Evolutionary conservation across 2,329 filamentous ascomycete genomes (phyloP).

Genomic region (Pseudogymnoascus sp.): DNA sequence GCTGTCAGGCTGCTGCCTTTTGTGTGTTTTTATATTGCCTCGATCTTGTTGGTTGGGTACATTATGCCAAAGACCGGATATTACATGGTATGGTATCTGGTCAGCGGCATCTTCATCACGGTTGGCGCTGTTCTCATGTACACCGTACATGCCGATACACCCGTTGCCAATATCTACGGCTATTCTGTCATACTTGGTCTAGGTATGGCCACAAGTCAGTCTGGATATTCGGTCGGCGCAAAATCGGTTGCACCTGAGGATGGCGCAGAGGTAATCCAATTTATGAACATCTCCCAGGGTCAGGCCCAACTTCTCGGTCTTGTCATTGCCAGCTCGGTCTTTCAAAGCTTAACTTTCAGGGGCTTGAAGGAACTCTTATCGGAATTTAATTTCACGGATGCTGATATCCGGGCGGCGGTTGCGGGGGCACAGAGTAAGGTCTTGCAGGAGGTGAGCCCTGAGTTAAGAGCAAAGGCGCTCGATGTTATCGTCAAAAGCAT

Average conservation of each 20-base stretch:
- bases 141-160: conserved; percentile 21
- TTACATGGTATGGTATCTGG: conserved; percentile 31
- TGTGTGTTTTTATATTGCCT: conserved; percentile 32
- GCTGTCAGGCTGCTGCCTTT: conserved; percentile 33
- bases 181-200: conserved; percentile 23
- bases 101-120: conserved; percentile 25
- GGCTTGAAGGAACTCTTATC: conserved; percentile 20
- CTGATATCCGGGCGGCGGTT: conserved; percentile 21
- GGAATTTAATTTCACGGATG: conserved; percentile 14
- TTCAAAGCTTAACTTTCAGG: conserved; percentile 26
- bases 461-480: conserved; percentile 17
- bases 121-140: conserved; percentile 24
- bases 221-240: conserved; percentile 28
- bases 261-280: conserved; percentile 26
- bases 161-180: conserved; percentile 26
- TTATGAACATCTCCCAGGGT: conserved; percentile 29
- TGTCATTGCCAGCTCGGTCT: conserved; percentile 28
- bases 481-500: conserved; percentile 24
- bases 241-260: conserved; percentile 24
- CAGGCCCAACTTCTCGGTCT: conserved; percentile 26
- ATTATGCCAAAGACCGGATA: conserved; percentile 29
- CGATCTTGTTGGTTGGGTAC: conserved; percentile 31
- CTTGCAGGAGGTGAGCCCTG: conserved; percentile 9
- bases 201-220: conserved; percentile 26
- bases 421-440: conserved; percentile 12